Evolutionary conservation across 371 early-diverging fungal genomes (phyloP).

Genomic region (Zychaea mexicana): DNA sequence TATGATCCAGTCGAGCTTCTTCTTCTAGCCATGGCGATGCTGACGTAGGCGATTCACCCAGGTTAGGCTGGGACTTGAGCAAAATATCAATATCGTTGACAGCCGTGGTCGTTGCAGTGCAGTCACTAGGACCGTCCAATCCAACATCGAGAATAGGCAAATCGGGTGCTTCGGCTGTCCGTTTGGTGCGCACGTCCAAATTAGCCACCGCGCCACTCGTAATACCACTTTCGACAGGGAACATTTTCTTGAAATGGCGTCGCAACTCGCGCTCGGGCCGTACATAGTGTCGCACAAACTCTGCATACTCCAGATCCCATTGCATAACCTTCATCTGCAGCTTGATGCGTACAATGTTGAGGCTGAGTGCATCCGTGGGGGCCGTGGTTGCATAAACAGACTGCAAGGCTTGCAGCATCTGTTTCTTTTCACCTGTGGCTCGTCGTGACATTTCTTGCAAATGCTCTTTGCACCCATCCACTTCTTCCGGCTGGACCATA

Average conservation of each 20-base stretch:
- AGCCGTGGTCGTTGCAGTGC: slow-evolving; percentile 12
- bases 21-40: slow-evolving; percentile 16
- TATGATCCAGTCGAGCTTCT: slow-evolving; percentile 10
- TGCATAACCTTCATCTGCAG: slow-evolving; percentile 74
- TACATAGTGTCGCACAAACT: slow-evolving; percentile 74
- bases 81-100: slow-evolving; percentile 17
- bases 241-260: slow-evolving; percentile 65
- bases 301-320: slow-evolving; percentile 87
- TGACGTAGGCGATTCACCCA: slow-evolving; percentile 20
- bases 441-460: slow-evolving; percentile 65
- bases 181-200: slow-evolving; percentile 40
- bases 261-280: slow-evolving; percentile 77
- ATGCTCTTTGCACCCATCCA: slow-evolving; percentile 66
- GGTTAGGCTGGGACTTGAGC: background rate
- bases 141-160: slow-evolving; percentile 46
- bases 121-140: slow-evolving; percentile 20
- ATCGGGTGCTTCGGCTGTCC: slow-evolving; percentile 41
- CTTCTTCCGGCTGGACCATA: slow-evolving; percentile 62
- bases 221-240: slow-evolving; percentile 50
- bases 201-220: slow-evolving; percentile 18
- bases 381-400: slow-evolving; percentile 78
- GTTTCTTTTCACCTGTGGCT: slow-evolving; percentile 76
- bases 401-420: slow-evolving; percentile 79
- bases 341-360: slow-evolving; percentile 74
- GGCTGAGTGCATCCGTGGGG: slow-evolving; percentile 77